Evolutionary conservation across 345 rosid species (phyloP), one percentile per base, ranked within the genome.

Genomic region (Eucalyptus urophylla): DNA sequence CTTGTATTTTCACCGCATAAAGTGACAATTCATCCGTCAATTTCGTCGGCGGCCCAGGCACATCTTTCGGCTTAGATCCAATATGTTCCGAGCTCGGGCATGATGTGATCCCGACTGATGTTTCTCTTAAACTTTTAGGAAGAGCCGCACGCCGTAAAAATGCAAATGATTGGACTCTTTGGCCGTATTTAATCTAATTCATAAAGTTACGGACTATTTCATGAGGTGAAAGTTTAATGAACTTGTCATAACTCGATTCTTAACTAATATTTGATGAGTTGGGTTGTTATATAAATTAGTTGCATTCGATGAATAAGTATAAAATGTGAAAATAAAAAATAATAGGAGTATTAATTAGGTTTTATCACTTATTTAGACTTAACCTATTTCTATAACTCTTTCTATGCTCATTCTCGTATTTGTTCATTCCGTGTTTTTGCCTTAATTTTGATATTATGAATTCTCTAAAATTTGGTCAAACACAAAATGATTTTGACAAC

Each of bases 151-250:
- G 6, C 24, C 4, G 83, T 56, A 56, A 56, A 56, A 24, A 25
- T 56, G 29, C 29, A 56, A 56, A 56, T 11, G 6, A 22, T 24
- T 56, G 12, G 6, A 56, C 13, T 37, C 2, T 72, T 33, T 9
- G 17, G 14, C 2, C 0, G 2, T 1, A 21, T 33, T 17, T 17
- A 4, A 19, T 10, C 2, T 14, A 33, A 37, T 72, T 10, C 7
- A 37, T 72, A 5, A 33, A 19, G 83, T 3, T 37, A 10, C 0
- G 2, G 3, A 15, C 3, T 15, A 14, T n/a, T 65, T n/a, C 37
- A 6, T 3, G 40, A n/a, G 3, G 6, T 65, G 21, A 15, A 8
- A 14, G 3, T 65, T 15, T 8, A 65, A 1, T 8, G 8, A 1
- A 56, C 62, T 1, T 24, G 1, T 56, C 62, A 56, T 56, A 24